These are phyloP conservation scores for Sporothrix inflata DNA, from an alignment of 2,329 filamentous ascomycete species.

Conservation along the genomic window DNA sequence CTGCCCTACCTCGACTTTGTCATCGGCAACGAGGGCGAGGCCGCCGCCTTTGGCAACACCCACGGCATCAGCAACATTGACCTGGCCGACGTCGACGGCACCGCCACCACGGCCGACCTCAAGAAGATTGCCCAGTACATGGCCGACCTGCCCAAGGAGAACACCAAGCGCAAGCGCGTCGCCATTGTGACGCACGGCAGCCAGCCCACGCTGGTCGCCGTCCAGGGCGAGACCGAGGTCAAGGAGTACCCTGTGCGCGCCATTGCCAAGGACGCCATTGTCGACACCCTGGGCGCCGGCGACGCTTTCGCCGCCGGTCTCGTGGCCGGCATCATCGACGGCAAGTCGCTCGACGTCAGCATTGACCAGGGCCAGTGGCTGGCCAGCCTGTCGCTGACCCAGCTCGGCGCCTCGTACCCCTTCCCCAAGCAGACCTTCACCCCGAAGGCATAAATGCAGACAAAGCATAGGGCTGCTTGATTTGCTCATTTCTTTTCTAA, in stretches of 20 bases:
- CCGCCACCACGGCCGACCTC: slow-evolving; percentile 62
- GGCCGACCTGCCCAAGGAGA: slow-evolving; percentile 89
- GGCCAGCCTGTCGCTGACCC: slow-evolving; percentile 88
- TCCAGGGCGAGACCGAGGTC: slow-evolving; percentile 70
- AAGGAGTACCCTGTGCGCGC: slow-evolving; percentile 80
- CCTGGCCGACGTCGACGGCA: slow-evolving; percentile 62
- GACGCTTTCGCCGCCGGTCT: slow-evolving; percentile 86
- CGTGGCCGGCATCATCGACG: slow-evolving; percentile 83
- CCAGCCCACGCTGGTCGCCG: slow-evolving; percentile 82
- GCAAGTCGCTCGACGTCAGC: slow-evolving; percentile 74
- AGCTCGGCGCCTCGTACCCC: slow-evolving; percentile 92
- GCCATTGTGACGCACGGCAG: slow-evolving; percentile 96
- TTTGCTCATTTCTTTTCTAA: not conserved
- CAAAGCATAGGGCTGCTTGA: not conserved
- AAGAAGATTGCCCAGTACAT: slow-evolving; percentile 83
- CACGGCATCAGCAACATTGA: slow-evolving; percentile 65
- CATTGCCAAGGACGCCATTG: slow-evolving; percentile 95
- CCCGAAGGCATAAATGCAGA: slow-evolving; percentile 42
- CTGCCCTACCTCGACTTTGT: slow-evolving; percentile 94
- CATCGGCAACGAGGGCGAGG: slow-evolving; percentile 96
- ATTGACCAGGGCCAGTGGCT: slow-evolving; percentile 97
- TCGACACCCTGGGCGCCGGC: slow-evolving; percentile 89
- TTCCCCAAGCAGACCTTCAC: slow-evolving; percentile 80
- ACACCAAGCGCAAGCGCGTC: slow-evolving; percentile 77
- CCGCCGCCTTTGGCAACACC: slow-evolving; percentile 80